A percentile compares a stretch with the other conserved stretches of the same genome.
Evolutionary conservation across 2,329 filamentous ascomycete genomes (phyloP).

Genomic region (Colletotrichum tropicale): DNA sequence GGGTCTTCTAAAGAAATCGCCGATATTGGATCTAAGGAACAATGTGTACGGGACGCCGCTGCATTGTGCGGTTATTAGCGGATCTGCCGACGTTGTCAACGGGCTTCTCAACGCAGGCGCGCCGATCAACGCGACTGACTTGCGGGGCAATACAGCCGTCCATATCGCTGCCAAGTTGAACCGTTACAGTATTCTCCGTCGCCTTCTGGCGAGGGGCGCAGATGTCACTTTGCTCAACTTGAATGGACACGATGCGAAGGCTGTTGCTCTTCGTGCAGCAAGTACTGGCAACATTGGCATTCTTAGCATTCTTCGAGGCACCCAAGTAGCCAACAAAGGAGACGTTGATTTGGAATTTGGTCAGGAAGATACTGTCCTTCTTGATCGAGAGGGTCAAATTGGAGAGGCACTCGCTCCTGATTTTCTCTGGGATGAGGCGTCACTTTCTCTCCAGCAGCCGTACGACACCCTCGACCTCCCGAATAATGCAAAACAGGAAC

Average conservation of each 20-base stretch:
- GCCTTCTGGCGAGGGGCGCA: background rate
- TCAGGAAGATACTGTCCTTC: background rate
- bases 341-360: background rate
- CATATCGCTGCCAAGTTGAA: background rate
- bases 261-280: background rate
- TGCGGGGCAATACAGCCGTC: background rate
- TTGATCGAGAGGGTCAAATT: background rate
- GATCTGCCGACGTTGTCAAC: background rate
- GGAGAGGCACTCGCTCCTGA: background rate
- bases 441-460: background rate
- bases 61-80: background rate
- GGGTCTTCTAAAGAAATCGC: background rate
- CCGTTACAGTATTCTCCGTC: background rate
- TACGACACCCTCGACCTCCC: background rate
- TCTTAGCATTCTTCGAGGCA: background rate
- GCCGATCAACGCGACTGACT: background rate
- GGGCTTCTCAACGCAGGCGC: background rate
- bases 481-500: background rate
- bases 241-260: background rate
- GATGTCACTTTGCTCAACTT: background rate
- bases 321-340: background rate
- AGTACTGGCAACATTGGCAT: background rate
- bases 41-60: background rate
- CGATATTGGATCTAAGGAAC: background rate
- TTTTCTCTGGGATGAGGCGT: background rate